Evolutionary conservation across 352 stramenopile species (phyloP), one percentile per base, ranked within the genome.

Genomic region (Globisporangium radiosum): DNA sequence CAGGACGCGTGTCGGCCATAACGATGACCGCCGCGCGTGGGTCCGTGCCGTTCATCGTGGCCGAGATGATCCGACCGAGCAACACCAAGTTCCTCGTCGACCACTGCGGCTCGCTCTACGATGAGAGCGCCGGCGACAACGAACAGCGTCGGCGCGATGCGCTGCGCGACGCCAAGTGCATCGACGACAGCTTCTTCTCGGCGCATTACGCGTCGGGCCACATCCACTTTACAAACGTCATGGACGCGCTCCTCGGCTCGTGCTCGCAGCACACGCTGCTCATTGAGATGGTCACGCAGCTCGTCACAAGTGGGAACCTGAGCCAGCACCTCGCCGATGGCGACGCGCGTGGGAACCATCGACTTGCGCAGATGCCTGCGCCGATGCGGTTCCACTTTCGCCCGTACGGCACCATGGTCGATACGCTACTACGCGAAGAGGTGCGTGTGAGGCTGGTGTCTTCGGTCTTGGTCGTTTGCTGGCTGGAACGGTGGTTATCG

Each of bases 51-150:
- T 85, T 77, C 54, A 73, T 89, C 10, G 79, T 87, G 7, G 72
- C 75, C 13, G 79, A 89, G 52, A 89, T 87, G 79, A 87, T 87
- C 60, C 69, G 76, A 6, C 79, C 76, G 0, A 89, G 76, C 47
- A 89, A 89, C 43, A 73, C 83, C 25, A 89, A 89, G 60, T 89
- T 89, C 43, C 71, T 89, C 3, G 69, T 78, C 42, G 79, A 89
- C 39, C 64, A 68, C 14, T 83, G 68, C 25, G 69, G 68, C 5
- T 76, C 68, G 0, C 57, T 80, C 13, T 86, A 79, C 39, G 68
- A 88, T 47, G 64, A 71, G 40, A 72, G 73, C 5, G 52, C 60
- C 0, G 37, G 59, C 6, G 73, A 67, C 0, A 78, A 80, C 50
- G 57, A 79, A 36, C 10, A 69, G 2, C 76, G 71, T 1, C 54